phyloP scores from a whole-genome alignment of 495 filamentous ascomycete genomes.

The Podospora bellae-mahoneyi region DNA sequence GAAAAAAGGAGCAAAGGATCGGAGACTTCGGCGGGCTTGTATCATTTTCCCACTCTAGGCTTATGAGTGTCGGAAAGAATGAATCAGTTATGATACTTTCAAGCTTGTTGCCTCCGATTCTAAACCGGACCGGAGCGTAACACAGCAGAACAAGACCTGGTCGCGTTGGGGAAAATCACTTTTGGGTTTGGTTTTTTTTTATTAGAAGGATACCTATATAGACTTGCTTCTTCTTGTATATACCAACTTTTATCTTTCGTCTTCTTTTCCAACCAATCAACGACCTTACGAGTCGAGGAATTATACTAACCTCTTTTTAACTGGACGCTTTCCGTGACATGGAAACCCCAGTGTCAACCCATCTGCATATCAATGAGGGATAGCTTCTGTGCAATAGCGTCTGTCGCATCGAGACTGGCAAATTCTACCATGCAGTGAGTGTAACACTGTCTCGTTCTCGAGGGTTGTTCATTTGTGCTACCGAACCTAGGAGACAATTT shows the following conservation, averaged over 20 bases:
- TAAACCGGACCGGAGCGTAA: background rate
- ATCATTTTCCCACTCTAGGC: background rate
- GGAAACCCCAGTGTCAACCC: too few relatives aligned
- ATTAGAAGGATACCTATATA: constrained; percentile 19
- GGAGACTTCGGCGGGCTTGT: constrained; percentile 9
- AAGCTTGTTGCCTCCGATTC: background rate
- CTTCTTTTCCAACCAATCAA: background rate
- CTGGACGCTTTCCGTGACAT: too few relatives aligned
- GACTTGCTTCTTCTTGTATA: constrained; percentile 34
- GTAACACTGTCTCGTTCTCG: too few relatives aligned
- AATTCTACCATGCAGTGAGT: too few relatives aligned
- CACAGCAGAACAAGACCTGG: background rate
- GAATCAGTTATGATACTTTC: background rate
- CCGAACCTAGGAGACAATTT: too few relatives aligned
- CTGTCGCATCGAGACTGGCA: too few relatives aligned
- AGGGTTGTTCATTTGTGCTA: too few relatives aligned
- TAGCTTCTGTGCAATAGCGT: too few relatives aligned
- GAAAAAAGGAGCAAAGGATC: constrained; percentile 1
- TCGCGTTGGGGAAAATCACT: background rate
- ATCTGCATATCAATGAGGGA: too few relatives aligned
- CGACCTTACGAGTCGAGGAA: background rate
- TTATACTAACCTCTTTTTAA: background rate
- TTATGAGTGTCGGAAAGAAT: background rate
- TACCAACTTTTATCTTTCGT: constrained; percentile 13
- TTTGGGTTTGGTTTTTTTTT: background rate